phyloP scores from a whole-genome alignment of 1,284 basidiomycete species.

The Leccinum idahoense region DNA sequence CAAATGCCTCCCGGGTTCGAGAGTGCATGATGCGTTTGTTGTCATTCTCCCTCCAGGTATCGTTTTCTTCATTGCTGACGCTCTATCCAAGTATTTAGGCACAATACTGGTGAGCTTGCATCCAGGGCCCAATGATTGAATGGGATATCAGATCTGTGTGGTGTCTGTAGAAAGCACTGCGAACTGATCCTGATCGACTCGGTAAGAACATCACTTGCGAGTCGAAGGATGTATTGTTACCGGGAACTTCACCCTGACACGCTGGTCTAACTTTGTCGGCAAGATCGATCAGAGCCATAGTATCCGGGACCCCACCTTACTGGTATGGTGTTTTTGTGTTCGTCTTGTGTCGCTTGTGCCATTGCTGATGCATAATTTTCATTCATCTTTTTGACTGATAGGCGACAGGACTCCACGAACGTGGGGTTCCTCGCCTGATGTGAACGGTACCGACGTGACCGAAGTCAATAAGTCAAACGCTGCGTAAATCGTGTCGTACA shows the following conservation, averaged over 20 bases:
- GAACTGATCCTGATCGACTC: constrained; percentile 27
- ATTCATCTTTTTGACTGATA: background rate
- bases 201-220: constrained; percentile 12
- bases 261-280: constrained; percentile 23
- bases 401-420: constrained; percentile 27
- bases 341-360: background rate
- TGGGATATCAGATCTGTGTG: no score
- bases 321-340: constrained; percentile 12
- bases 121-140: no score
- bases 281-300: constrained; percentile 21
- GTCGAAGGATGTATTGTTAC: constrained; percentile 22
- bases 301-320: constrained; percentile 23
- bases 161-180: constrained; percentile 24
- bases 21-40: constrained; percentile 23
- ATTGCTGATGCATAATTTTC: constrained; percentile 1
- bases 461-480: constrained; percentile 9
- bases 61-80: background rate
- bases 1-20: constrained; percentile 15
- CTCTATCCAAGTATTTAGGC: constrained; percentile 22
- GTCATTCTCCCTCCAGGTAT: no score
- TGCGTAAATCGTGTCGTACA: constrained; percentile 25
- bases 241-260: constrained; percentile 21
- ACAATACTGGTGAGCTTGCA: constrained; percentile 24
- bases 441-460: background rate
- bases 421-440: constrained; percentile 18